A percentile compares a stretch with the other conserved stretches of the same genome.
phyloP scores from a whole-genome alignment of 2,329 filamentous ascomycete genomes.

The Sporothrix schenckii region DNA sequence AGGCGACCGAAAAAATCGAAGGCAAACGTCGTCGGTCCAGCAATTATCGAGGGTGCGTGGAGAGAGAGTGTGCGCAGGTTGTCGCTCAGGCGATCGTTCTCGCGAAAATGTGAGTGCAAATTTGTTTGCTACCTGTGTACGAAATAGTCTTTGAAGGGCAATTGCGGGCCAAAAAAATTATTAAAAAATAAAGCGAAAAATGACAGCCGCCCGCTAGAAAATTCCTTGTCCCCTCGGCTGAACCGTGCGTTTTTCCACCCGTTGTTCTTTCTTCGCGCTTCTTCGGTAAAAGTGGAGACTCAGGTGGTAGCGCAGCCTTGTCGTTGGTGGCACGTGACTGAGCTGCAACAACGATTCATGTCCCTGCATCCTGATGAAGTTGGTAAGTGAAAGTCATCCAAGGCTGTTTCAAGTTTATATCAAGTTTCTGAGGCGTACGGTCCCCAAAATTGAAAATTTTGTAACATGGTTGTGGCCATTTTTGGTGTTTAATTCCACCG shows the following conservation, averaged over 20 bases:
- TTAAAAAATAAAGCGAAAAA: slow-evolving; percentile 30
- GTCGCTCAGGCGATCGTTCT: slow-evolving; percentile 25
- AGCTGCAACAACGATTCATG: not conserved
- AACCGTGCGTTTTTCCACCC: slow-evolving; percentile 32
- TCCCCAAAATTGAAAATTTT: not conserved
- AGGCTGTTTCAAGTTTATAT: too few species aligned
- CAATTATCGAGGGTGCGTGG: not conserved
- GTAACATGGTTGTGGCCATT: too few species aligned
- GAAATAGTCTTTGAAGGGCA: not conserved
- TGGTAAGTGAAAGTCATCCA: too few species aligned
- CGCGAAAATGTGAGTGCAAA: slow-evolving; percentile 23
- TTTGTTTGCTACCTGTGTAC: slow-evolving; percentile 19
- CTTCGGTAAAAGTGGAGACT: slow-evolving; percentile 25
- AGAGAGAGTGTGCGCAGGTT: not conserved
- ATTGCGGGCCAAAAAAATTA: slow-evolving; percentile 22
- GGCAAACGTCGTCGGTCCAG: slow-evolving; percentile 13
- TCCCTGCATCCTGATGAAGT: not conserved
- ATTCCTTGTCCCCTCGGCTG: slow-evolving; percentile 29
- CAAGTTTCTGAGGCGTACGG: not conserved
- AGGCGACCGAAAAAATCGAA: not conserved
- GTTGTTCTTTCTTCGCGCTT: slow-evolving; percentile 13
- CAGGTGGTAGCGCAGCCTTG: not conserved
- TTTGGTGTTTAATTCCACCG: not conserved
- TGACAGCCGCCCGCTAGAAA: slow-evolving; percentile 11
- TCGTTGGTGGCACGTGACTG: slow-evolving; percentile 1